Evolutionary conservation across 1,284 basidiomycete species (phyloP), one percentile per base, ranked within the genome.

Genomic region (Dichomitus squalens): DNA sequence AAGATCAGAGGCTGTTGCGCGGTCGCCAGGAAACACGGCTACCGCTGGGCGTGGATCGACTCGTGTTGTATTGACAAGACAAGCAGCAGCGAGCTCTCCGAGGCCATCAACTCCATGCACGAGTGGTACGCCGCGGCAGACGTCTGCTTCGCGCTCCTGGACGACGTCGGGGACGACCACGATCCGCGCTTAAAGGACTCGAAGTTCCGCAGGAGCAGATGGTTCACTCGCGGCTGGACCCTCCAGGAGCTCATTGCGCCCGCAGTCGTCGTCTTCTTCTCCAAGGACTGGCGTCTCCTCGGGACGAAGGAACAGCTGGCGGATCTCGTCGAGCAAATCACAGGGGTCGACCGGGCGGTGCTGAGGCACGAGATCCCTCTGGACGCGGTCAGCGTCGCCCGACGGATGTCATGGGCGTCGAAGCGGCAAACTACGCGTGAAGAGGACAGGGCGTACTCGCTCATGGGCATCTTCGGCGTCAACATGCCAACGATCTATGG

Each of bases 31-130:
- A 53, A 35, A 23, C 52, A 64, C 18, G 62, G 62, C 29, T 60
- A 64, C 44, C 57, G 59, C 16, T 52, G 55, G 49, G 62, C 58
- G 3, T 61, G 62, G 59, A 64, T 64, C 49, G 62, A 64, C 54
- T 58, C 62, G 8, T 64, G 62, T 34, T 61, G 62, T 54, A 61
- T 64, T 41, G 62, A 64, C 59, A 64, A 64, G 59, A 58, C 56
- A 39, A 64, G 62, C 59, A 61, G 62, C 49, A 50, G 44, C 14
- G 59, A 58, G 54, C 62, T 64, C 11, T 64, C 62, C 23, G 62
- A 64, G 59, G 58, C 61, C 18, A 60, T 63, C 59, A 63, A 63
- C 54, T 63, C 61, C 9, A 63, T 63, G 61, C 60, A 53, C 54
- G 61, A 56, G 56, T 63, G 58, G 56, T 63, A 63, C 50, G 59